Evolutionary conservation across 192 early-diverging fungal species (phyloP).

Genomic region (Powellomyces hirtus): DNA sequence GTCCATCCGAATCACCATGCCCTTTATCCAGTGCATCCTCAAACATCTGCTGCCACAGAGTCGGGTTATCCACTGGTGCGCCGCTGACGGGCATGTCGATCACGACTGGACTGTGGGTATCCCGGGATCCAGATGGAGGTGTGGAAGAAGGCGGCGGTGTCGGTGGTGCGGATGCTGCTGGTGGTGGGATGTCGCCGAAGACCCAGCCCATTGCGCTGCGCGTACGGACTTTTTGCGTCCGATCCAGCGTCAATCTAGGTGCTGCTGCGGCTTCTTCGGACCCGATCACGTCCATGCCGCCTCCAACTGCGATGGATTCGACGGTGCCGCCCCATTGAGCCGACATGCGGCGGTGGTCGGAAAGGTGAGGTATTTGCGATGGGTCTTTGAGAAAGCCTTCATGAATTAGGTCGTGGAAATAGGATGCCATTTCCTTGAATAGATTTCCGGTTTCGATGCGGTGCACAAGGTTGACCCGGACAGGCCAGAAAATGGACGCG

Average conservation of each 20-base stretch:
- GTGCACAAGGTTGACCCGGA: constrained; percentile 22
- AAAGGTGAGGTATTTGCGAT: background rate
- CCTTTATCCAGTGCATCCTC: background rate
- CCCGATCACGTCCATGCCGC: constrained; percentile 28
- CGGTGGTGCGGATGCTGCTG: too few relatives aligned
- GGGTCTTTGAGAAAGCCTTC: constrained; percentile 14
- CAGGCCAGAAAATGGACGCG: constrained; percentile 24
- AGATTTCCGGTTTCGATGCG: constrained; percentile 18
- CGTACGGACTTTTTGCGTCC: background rate
- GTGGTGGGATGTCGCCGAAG: too few relatives aligned
- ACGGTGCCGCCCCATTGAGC: background rate
- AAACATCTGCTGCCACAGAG: constrained; percentile 5
- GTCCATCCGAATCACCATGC: background rate
- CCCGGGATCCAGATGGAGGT: background rate
- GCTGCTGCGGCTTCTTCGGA: constrained; percentile 28
- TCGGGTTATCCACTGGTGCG: background rate
- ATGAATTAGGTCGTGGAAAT: constrained; percentile 21
- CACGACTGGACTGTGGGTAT: background rate
- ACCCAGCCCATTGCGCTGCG: background rate
- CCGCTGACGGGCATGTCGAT: background rate
- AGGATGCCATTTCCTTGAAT: constrained; percentile 26
- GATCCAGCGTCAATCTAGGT: background rate
- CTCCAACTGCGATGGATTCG: constrained; percentile 19
- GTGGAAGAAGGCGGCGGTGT: background rate
- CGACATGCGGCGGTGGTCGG: background rate